Conservation (phyloP, 1,139 yeast species). For the Ogataea hybrid region DNA sequence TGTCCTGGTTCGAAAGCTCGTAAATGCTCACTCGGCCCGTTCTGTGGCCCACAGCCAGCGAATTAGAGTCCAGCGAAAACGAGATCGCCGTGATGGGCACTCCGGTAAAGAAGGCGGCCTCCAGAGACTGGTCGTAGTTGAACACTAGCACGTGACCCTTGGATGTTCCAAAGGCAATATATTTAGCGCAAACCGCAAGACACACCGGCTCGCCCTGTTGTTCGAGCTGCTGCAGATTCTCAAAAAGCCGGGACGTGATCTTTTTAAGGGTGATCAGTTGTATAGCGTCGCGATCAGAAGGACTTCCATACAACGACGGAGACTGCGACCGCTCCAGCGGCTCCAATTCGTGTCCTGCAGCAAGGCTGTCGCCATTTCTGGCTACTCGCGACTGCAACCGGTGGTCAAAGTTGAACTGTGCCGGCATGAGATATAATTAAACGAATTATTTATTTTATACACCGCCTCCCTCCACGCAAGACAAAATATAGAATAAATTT, state of each 20-base stretch:
- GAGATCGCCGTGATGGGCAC: constrained; percentile 43
- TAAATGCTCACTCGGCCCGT: constrained; percentile 38
- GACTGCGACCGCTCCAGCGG: not conserved
- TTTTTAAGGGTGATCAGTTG: constrained; percentile 46
- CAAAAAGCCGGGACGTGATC: constrained; percentile 36
- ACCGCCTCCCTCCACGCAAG: constrained; percentile 7
- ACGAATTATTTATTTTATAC: not conserved
- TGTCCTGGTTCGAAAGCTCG: constrained; percentile 17
- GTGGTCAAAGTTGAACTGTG: constrained; percentile 2
- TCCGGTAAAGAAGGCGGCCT: constrained; percentile 27
- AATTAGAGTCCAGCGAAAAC: constrained; percentile 50
- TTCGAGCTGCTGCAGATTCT: constrained; percentile 36
- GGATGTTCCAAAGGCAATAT: constrained; percentile 61
- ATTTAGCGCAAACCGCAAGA: constrained; percentile 45
- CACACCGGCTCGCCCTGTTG: constrained; percentile 51
- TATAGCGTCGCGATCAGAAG: constrained; percentile 21
- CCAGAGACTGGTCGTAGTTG: constrained; percentile 53
- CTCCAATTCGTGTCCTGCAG: not conserved
- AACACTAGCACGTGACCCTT: constrained; percentile 59
- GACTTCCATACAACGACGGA: constrained; percentile 6
- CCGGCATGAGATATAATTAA: not conserved
- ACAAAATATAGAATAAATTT: constrained; percentile 2
- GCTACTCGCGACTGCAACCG: constrained; percentile 8
- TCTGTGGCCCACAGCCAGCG: constrained; percentile 45
- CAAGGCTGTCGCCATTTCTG: not conserved